Percentiles rank a stretch among this genome's conserved stretches.
Evolutionary conservation across 2,329 filamentous ascomycete species (phyloP).

Genomic region (Monilinia fructicola): DNA sequence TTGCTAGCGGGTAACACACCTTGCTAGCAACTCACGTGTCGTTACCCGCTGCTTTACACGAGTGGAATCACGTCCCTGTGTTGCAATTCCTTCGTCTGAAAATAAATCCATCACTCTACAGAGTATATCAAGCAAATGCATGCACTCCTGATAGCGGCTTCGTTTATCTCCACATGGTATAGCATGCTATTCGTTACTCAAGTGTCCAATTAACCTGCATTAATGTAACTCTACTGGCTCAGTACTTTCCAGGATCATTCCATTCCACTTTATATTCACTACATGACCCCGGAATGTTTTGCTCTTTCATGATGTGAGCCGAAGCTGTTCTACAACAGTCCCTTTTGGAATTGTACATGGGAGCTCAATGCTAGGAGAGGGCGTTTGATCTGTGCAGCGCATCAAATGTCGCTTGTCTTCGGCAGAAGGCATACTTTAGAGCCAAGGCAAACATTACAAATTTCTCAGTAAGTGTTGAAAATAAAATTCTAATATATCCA

Average conservation of each 20-base stretch:
- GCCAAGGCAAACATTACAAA: background rate
- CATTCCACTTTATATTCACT: background rate
- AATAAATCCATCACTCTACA: background rate
- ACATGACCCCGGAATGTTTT: background rate
- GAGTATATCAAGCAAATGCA: background rate
- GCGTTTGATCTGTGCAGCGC: background rate
- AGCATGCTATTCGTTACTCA: no score
- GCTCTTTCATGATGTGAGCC: background rate
- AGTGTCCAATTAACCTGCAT: background rate
- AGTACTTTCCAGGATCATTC: no score
- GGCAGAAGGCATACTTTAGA: background rate
- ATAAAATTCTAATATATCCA: background rate
- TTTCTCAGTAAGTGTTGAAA: background rate
- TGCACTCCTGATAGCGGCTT: background rate
- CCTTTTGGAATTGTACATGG: no score
- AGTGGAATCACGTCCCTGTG: background rate
- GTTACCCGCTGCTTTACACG: background rate
- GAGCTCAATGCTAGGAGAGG: background rate
- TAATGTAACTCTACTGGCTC: background rate
- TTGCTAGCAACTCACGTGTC: conserved; percentile 5
- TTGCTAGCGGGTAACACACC: conserved; percentile 15
- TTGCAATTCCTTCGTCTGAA: background rate
- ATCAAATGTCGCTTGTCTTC: background rate
- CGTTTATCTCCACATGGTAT: background rate
- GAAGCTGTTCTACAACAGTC: no score